These are phyloP conservation scores for Gryganskiella cystojenkinii DNA, from an alignment of 192 early-diverging fungal species.

Conservation along the genomic window DNA sequence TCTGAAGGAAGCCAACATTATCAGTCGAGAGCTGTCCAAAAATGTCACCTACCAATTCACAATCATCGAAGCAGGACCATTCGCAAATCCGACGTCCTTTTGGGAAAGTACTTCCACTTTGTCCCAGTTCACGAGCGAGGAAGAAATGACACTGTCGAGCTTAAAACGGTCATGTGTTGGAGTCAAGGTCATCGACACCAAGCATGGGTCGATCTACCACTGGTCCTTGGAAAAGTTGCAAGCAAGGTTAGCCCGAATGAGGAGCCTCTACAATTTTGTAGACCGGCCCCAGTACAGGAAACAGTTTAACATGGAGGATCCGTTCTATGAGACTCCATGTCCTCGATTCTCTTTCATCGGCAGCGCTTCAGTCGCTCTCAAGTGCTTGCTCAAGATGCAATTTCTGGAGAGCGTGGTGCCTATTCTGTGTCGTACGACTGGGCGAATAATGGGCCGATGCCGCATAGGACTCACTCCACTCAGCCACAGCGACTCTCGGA, in stretches of 20 bases:
- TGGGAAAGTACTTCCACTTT: slow-evolving; percentile 63
- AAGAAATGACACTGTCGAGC: slow-evolving; percentile 54
- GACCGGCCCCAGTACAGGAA: slow-evolving; percentile 67
- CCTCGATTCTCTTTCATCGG: slow-evolving; percentile 67
- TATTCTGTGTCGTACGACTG: slow-evolving; percentile 58
- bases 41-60: slow-evolving; percentile 87
- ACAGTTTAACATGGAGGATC: slow-evolving; percentile 67
- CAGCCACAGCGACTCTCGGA: slow-evolving; percentile 23
- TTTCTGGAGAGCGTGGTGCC: slow-evolving; percentile 56
- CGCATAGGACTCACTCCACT: slow-evolving; percentile 57
- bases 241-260: slow-evolving; percentile 75
- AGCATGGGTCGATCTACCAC: slow-evolving; percentile 63
- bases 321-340: slow-evolving; percentile 66
- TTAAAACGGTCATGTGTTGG: slow-evolving; percentile 63
- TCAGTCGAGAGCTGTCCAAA: slow-evolving; percentile 84
- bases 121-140: slow-evolving; percentile 61
- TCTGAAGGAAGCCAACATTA: slow-evolving; percentile 93
- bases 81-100: slow-evolving; percentile 60
- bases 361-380: slow-evolving; percentile 55
- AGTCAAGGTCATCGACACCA: slow-evolving; percentile 64
- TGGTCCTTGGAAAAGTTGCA: slow-evolving; percentile 75
- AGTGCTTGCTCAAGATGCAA: slow-evolving; percentile 55
- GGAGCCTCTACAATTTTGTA: slow-evolving; percentile 68
- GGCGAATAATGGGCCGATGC: slow-evolving; percentile 51
- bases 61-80: slow-evolving; percentile 71